These are phyloP conservation scores for Chaetomium globosum DNA, from an alignment of 2,329 filamentous ascomycete genomes.

Conservation along the genomic window DNA sequence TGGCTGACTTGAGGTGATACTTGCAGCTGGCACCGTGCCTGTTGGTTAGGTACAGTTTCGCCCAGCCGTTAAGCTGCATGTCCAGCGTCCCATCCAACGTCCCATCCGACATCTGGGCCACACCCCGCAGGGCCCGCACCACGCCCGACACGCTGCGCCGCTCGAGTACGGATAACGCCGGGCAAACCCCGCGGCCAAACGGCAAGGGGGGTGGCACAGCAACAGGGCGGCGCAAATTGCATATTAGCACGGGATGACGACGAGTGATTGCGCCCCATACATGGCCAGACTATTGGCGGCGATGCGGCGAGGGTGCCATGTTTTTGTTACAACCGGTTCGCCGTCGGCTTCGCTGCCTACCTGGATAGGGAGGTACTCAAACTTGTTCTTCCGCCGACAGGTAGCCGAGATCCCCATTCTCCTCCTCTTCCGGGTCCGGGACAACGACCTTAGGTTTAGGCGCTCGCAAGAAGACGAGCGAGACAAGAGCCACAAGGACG, in stretches of 20 bases:
- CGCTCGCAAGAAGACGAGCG: constrained; percentile 26
- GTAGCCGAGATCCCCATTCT: constrained; percentile 22
- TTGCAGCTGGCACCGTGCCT: not conserved
- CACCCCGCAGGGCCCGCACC: not conserved
- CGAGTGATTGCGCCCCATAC: no score
- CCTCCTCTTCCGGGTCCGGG: not conserved
- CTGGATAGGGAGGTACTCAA: not conserved
- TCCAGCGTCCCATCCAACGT: not conserved
- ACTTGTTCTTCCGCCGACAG: constrained; percentile 26
- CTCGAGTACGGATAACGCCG: not conserved
- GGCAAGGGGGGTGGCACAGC: not conserved
- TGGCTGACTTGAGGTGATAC: not conserved
- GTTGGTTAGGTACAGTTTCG: not conserved
- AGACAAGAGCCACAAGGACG: constrained; percentile 15
- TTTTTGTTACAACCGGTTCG: no score
- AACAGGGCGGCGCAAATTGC: not conserved
- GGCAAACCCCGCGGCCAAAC: not conserved
- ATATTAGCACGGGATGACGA: not conserved
- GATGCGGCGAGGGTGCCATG: no score
- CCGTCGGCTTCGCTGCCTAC: no score
- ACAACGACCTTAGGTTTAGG: constrained; percentile 12
- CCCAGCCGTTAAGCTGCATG: constrained; percentile 1
- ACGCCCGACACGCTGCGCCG: not conserved
- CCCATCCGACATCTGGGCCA: not conserved
- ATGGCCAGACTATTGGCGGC: no score